Percentiles rank a stretch among this genome's conserved stretches.
These are phyloP conservation scores for Arxiozyma heterogenica DNA, from an alignment of 1,139 yeast species.

Conservation along the genomic window DNA sequence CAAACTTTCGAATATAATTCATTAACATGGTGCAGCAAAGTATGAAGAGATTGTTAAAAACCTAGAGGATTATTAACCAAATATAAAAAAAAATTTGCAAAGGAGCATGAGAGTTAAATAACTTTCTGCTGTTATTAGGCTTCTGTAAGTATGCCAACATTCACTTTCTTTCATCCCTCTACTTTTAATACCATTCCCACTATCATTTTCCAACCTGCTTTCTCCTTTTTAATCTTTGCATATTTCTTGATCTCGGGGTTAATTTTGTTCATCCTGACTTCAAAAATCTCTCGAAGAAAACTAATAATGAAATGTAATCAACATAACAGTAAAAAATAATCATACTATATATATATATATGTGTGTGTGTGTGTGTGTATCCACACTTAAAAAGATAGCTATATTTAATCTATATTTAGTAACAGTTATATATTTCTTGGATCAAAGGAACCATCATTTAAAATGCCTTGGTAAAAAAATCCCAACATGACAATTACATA, in stretches of 20 bases:
- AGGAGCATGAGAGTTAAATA: too few relatives aligned
- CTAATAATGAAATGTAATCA: neutral
- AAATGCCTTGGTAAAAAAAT: slow-evolving; percentile 55
- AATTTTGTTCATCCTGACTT: neutral
- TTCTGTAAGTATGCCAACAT: neutral
- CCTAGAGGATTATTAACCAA: neutral
- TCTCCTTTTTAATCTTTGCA: neutral
- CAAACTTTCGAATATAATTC: slow-evolving; percentile 20
- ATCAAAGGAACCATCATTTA: slow-evolving; percentile 1
- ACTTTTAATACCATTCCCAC: too few relatives aligned
- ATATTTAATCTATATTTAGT: neutral
- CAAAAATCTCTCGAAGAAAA: neutral
- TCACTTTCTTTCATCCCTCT: neutral
- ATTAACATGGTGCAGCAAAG: slow-evolving; percentile 2
- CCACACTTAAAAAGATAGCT: neutral
- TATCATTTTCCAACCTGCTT: neutral
- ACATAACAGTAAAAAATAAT: too few relatives aligned
- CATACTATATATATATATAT: neutral
- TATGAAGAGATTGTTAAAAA: neutral
- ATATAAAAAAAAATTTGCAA: too few relatives aligned
- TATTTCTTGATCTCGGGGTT: neutral
- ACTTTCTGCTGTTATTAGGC: neutral
- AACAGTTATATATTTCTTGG: neutral
- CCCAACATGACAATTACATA: slow-evolving; percentile 74
- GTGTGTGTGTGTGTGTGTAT: neutral